Base-by-base conservation (phyloP, 768 basidiomycete genomes). In the Tricholoma terreum region DNA sequence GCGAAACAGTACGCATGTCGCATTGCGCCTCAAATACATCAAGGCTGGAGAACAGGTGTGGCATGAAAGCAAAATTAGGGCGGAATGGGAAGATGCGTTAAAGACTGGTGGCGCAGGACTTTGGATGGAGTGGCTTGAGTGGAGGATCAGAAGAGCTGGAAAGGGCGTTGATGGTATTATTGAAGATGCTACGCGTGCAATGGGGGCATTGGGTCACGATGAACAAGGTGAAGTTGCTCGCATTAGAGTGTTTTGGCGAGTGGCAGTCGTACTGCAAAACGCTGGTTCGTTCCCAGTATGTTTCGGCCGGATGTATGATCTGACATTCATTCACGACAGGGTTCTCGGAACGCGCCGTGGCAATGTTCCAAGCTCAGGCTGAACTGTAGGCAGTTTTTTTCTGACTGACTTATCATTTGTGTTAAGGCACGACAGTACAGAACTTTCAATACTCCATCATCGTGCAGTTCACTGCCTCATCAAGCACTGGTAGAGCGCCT, bases 91-190 rank as follows among this genome's bases (percentile, higher is more conserved):
- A 54, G 75, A 78, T 17, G 84, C 86, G 2, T 67, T 91, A 60
- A 74, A 71, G 36, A 62, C 80, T 4, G 78, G 81, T 27, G 81
- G 78, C 34, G 68, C 78, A 24, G 81, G 84, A 35, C 75, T 92
- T 22, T 88, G 85, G 82, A 80, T 92, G 73, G 86, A 86, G 61
- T 93, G 90, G 89, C 65, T 92, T 2, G 87, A 89, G 60, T 92
- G 89, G 89, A 78, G 80, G 56, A 81, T 89, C 33, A 74, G 84
- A 40, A 77, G 63, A 35, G 73, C 73, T 14, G 71, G 60, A 38
- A 70, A 72, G 38, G 82, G 84, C 2, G 66, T 90, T 27, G 77
- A 84, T 36, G 79, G 77, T 6, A 64, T 89, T 4, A 69, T 85
- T 3, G 73, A 77, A 24, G 84, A 84, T 62, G 83, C 80, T 4